These are phyloP conservation scores for Nannochloropsis gaditana DNA, from an alignment of 108 stramenopile species.

Conservation along the genomic window DNA sequence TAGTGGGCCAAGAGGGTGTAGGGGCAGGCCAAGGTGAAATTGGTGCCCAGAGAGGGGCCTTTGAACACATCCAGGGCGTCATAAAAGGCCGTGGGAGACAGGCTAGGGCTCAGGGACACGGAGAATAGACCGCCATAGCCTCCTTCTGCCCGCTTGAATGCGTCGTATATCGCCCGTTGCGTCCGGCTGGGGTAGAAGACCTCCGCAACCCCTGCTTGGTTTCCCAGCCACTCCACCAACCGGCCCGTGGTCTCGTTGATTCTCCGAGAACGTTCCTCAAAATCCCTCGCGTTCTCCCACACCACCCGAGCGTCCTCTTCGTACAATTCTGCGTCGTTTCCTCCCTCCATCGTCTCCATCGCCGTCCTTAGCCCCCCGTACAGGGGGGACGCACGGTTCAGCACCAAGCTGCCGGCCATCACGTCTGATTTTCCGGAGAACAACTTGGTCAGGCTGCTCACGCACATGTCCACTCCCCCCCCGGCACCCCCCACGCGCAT, in stretches of 20 bases:
- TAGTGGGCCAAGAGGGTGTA: slow-evolving; percentile 71
- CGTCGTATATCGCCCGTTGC: slow-evolving; percentile 27
- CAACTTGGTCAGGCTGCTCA: slow-evolving; percentile 62
- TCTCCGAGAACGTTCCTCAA: slow-evolving; percentile 53
- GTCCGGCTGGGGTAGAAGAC: slow-evolving; percentile 62
- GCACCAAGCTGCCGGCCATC: slow-evolving; percentile 59
- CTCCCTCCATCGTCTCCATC: slow-evolving; percentile 23
- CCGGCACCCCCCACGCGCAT: slow-evolving; percentile 31
- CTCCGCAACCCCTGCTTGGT: slow-evolving; percentile 55
- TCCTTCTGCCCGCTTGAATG: slow-evolving; percentile 30
- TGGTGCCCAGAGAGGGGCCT: slow-evolving; percentile 68
- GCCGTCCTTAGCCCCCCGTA: slow-evolving; percentile 2
- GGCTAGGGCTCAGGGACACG: slow-evolving; percentile 49
- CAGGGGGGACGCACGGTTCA: slow-evolving; percentile 1
- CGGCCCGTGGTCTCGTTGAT: slow-evolving; percentile 62
- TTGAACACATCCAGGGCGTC: slow-evolving; percentile 62
- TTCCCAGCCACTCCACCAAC: slow-evolving; percentile 53
- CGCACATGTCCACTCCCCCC: slow-evolving; percentile 62
- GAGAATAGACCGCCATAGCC: slow-evolving; percentile 60
- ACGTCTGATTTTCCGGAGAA: slow-evolving; percentile 66
- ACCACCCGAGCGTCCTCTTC: slow-evolving; percentile 57
- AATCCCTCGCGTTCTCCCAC: slow-evolving; percentile 53
- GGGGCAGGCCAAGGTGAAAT: slow-evolving; percentile 67
- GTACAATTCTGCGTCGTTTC: slow-evolving; percentile 44
- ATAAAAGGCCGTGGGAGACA: slow-evolving; percentile 65